phyloP scores from a whole-genome alignment of 495 filamentous ascomycete genomes.

The Trichocladium uniseriatum region DNA sequence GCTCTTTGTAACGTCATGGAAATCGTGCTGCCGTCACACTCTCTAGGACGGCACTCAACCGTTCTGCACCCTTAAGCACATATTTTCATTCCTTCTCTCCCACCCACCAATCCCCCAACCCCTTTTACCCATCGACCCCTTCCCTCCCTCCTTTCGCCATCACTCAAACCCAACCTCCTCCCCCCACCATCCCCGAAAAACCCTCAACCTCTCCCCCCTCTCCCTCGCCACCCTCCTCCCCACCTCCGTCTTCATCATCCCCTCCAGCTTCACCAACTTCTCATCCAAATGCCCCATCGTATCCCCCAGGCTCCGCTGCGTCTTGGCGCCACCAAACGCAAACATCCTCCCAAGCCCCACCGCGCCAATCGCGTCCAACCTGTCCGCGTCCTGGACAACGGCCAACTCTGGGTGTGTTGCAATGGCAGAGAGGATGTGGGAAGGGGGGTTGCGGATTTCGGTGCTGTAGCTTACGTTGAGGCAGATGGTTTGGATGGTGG shows the following conservation, averaged over 20 bases:
- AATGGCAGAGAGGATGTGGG: conserved; percentile 24
- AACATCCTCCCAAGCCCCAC: conserved; percentile 74
- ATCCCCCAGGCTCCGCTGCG: conserved; percentile 44
- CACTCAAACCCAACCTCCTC: conserved; percentile 43
- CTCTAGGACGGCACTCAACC: too few relatives aligned
- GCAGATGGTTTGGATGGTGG: conserved; percentile 57
- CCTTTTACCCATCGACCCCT: neutral
- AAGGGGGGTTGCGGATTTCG: too few relatives aligned
- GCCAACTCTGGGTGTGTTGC: conserved; percentile 58
- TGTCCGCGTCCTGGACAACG: conserved; percentile 84
- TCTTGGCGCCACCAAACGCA: conserved; percentile 60
- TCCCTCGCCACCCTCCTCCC: conserved; percentile 57
- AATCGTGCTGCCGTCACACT: too few relatives aligned
- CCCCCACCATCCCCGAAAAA: conserved; percentile 64
- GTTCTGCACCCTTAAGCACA: too few relatives aligned
- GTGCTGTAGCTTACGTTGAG: conserved; percentile 68
- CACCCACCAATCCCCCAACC: neutral
- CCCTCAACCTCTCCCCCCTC: conserved; percentile 52
- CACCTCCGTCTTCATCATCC: conserved; percentile 74
- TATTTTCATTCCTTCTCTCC: too few relatives aligned
- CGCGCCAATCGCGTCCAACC: conserved; percentile 80
- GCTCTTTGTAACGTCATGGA: too few relatives aligned
- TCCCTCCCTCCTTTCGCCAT: conserved; percentile 1
- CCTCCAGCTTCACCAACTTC: conserved; percentile 62
- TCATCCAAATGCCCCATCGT: conserved; percentile 70